Percentiles rank a stretch among this genome's conserved stretches.
Conservation (phyloP, 192 early-diverging fungal species). For the Thamnidium elegans region DNA sequence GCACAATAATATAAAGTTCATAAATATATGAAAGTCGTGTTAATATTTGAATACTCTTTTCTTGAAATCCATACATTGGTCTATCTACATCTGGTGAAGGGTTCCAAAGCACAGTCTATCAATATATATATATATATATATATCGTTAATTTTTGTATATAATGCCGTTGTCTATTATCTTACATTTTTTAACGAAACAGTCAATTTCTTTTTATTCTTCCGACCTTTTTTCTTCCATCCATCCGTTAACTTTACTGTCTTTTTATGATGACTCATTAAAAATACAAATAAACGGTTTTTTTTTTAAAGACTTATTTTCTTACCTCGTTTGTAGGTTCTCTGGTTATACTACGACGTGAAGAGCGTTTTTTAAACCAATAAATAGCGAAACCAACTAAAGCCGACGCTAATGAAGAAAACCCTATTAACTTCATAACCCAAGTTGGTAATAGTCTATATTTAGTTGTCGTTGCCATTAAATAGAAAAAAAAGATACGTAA, state of each 20-base stretch:
- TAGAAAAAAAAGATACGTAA: neutral
- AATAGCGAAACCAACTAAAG: slow-evolving; percentile 17
- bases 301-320: neutral
- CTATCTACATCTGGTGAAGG: slow-evolving; percentile 63
- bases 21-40: slow-evolving; percentile 45
- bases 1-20: slow-evolving; percentile 57
- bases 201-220: slow-evolving; percentile 47
- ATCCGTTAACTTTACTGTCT: no score
- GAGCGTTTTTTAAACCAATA: slow-evolving; percentile 21
- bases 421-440: slow-evolving; percentile 34
- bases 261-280: neutral
- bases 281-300: neutral
- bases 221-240: no score
- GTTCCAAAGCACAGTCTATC: slow-evolving; percentile 74
- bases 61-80: slow-evolving; percentile 72
- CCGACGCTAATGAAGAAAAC: slow-evolving; percentile 27
- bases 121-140: no score
- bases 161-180: neutral
- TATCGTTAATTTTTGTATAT: neutral
- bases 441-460: slow-evolving; percentile 10
- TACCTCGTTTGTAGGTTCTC: slow-evolving; percentile 9
- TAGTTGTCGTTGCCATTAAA: neutral
- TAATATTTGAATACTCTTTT: slow-evolving; percentile 54
- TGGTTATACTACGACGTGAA: slow-evolving; percentile 5
- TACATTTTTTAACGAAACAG: slow-evolving; percentile 63